Evolutionary conservation across 2,329 filamentous ascomycete species (phyloP).

Genomic region (Epichloe aotearoae): DNA sequence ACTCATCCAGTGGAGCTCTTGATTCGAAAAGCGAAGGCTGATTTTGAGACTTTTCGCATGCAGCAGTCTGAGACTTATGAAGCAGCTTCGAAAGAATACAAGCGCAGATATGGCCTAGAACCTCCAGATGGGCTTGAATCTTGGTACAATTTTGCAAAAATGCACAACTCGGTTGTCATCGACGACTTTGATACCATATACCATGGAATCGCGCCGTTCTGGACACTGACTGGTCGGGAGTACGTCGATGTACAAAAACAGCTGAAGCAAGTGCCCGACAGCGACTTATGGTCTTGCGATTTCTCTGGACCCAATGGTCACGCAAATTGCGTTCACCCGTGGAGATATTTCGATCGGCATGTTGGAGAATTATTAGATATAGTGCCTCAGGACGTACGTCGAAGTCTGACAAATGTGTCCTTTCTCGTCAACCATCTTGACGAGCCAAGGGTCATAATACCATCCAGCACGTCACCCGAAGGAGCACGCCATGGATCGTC

Average conservation of each 20-base stretch:
- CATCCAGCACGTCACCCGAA: conserved; percentile 1
- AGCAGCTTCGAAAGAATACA: conserved; percentile 28
- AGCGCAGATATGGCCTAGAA: conserved; percentile 25
- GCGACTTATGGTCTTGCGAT: conserved; percentile 25
- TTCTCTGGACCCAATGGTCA: conserved; percentile 14
- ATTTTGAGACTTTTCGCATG: conserved; percentile 19
- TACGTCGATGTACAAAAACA: conserved; percentile 16
- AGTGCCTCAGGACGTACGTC: conserved; percentile 8
- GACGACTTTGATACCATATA: conserved; percentile 36
- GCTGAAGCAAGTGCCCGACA: conserved; percentile 11
- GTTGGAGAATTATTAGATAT: conserved; percentile 14
- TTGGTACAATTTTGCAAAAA: conserved; percentile 31
- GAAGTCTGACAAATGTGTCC: conserved; percentile 22
- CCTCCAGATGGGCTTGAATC: conserved; percentile 33
- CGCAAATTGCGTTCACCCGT: conserved; percentile 21
- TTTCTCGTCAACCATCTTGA: conserved; percentile 36
- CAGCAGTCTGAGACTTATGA: conserved; percentile 25
- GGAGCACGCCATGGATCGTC: too few relatives aligned
- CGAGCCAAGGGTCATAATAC: conserved; percentile 29
- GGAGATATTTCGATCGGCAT: conserved; percentile 20
- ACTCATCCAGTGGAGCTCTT: conserved; percentile 25
- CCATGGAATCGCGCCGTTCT: conserved; percentile 26
- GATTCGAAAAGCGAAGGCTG: conserved; percentile 12
- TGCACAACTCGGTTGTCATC: conserved; percentile 29
- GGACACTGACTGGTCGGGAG: conserved; percentile 22